Conservation (phyloP, 306 rosid species). For the Vigna hirtella region DNA sequence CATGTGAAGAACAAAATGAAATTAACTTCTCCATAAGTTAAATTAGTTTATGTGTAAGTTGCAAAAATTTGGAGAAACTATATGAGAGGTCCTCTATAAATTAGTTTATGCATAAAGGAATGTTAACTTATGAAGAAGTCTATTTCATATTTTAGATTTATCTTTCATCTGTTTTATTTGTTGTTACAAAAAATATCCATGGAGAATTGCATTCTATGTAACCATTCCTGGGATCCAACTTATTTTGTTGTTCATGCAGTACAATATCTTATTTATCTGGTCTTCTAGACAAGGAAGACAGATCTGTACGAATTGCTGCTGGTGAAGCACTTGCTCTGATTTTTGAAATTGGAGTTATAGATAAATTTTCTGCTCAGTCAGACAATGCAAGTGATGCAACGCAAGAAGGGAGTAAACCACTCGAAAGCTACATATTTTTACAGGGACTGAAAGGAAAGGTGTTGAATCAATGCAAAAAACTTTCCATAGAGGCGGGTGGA, state of each 20-base stretch:
- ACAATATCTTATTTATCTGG: slow-evolving; percentile 74
- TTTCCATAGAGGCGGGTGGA: slow-evolving; percentile 90
- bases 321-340: slow-evolving; percentile 93
- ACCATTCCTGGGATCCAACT: slow-evolving; percentile 12
- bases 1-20: too few relatives aligned
- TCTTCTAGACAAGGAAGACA: slow-evolving; percentile 92
- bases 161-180: slow-evolving; percentile 2
- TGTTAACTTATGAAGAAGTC: too few relatives aligned
- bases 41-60: too few relatives aligned
- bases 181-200: background rate
- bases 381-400: slow-evolving; percentile 49
- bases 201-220: slow-evolving; percentile 13
- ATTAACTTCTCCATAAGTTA: too few relatives aligned
- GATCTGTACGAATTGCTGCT: slow-evolving; percentile 89
- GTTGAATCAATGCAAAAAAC: slow-evolving; percentile 76
- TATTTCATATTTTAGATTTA: background rate
- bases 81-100: too few relatives aligned
- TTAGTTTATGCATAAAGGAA: too few relatives aligned
- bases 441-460: slow-evolving; percentile 87
- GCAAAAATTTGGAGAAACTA: too few relatives aligned
- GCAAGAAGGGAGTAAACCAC: slow-evolving; percentile 63
- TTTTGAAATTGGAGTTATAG: slow-evolving; percentile 79
- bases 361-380: slow-evolving; percentile 61
- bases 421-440: slow-evolving; percentile 60
- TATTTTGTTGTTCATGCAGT: slow-evolving; percentile 57